Percentiles rank a stretch among this genome's conserved stretches.
Evolutionary conservation across 164 flowering plant genomes (phyloP).

Genomic region (Taxillus chinensis): DNA sequence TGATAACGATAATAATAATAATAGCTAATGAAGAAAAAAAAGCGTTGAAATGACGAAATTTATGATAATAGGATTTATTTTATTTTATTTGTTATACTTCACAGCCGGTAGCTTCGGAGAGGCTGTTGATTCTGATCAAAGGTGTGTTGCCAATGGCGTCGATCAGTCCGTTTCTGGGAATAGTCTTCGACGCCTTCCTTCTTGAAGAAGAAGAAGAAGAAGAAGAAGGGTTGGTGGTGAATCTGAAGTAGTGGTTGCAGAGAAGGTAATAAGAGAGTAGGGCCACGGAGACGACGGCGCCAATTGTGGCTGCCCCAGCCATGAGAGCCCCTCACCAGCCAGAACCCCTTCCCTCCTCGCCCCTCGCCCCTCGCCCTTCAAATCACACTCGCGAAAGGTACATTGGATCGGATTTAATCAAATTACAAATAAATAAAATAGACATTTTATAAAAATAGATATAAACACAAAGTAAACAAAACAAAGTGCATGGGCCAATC

Average conservation of each 20-base stretch:
- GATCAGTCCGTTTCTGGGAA: constrained; percentile 40
- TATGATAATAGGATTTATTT: too few relatives aligned
- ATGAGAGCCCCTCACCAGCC: not conserved
- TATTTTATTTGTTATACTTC: constrained; percentile 28
- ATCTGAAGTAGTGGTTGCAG: constrained; percentile 2
- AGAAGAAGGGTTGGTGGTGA: constrained; percentile 3
- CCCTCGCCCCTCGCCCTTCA: too few relatives aligned
- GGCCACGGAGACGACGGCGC: constrained; percentile 34
- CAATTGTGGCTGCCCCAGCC: constrained; percentile 19
- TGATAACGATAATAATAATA: too few relatives aligned
- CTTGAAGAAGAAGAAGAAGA: not conserved
- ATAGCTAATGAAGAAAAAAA: too few relatives aligned
- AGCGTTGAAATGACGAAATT: too few relatives aligned
- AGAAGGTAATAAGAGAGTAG: constrained; percentile 35
- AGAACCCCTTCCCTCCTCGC: too few relatives aligned
- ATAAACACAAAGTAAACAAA: too few relatives aligned
- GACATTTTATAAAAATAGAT: too few relatives aligned
- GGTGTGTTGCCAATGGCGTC: constrained; percentile 96
- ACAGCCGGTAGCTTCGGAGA: constrained; percentile 90
- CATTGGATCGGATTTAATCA: too few relatives aligned
- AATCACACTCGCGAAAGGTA: too few relatives aligned
- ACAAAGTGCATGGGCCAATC: too few relatives aligned
- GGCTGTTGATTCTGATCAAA: constrained; percentile 85
- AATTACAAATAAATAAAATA: too few relatives aligned
- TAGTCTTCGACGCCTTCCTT: constrained; percentile 9